Percentiles rank a stretch among this genome's conserved stretches.
These are phyloP conservation scores for Aspergillus cristatus DNA, from an alignment of 495 filamentous ascomycete genomes.

Conservation along the genomic window DNA sequence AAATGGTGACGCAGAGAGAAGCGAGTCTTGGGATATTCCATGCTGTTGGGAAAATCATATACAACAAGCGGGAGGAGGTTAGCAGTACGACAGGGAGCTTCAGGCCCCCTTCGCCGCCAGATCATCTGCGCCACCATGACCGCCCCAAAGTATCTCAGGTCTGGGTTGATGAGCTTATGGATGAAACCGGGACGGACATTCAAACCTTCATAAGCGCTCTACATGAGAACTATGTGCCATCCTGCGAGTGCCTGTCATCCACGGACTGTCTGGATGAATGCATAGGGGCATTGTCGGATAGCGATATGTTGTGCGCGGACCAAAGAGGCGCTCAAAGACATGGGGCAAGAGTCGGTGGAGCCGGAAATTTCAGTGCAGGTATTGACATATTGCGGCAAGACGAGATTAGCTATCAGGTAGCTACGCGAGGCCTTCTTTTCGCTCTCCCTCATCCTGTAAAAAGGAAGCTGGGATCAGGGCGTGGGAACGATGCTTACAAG, in stretches of 20 bases:
- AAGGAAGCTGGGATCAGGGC: slow-evolving; percentile 32
- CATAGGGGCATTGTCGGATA: slow-evolving; percentile 76
- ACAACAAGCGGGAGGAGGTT: slow-evolving; percentile 74
- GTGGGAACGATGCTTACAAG: slow-evolving; percentile 51
- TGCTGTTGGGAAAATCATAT: slow-evolving; percentile 87
- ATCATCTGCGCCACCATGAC: slow-evolving; percentile 50
- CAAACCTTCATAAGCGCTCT: slow-evolving; percentile 84
- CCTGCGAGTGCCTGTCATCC: slow-evolving; percentile 56
- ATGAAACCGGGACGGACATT: slow-evolving; percentile 84
- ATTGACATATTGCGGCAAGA: slow-evolving; percentile 76
- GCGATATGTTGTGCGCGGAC: slow-evolving; percentile 61
- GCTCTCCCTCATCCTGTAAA: slow-evolving; percentile 78
- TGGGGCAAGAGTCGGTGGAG: slow-evolving; percentile 22
- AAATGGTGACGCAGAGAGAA: slow-evolving; percentile 74
- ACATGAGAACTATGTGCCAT: slow-evolving; percentile 88
- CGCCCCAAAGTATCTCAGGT: slow-evolving; percentile 62
- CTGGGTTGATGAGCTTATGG: slow-evolving; percentile 62
- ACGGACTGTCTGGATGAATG: slow-evolving; percentile 64
- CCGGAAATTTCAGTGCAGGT: slow-evolving; percentile 36
- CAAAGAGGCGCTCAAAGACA: slow-evolving; percentile 19
- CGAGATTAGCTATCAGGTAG: slow-evolving; percentile 84
- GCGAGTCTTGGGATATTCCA: slow-evolving; percentile 88
- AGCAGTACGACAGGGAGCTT: slow-evolving; percentile 11
- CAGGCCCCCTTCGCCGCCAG: slow-evolving; percentile 44
- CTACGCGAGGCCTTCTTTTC: slow-evolving; percentile 74